Evolutionary conservation across 1,284 basidiomycete species (phyloP).

Genomic region (Cryptococcus hybrid): DNA sequence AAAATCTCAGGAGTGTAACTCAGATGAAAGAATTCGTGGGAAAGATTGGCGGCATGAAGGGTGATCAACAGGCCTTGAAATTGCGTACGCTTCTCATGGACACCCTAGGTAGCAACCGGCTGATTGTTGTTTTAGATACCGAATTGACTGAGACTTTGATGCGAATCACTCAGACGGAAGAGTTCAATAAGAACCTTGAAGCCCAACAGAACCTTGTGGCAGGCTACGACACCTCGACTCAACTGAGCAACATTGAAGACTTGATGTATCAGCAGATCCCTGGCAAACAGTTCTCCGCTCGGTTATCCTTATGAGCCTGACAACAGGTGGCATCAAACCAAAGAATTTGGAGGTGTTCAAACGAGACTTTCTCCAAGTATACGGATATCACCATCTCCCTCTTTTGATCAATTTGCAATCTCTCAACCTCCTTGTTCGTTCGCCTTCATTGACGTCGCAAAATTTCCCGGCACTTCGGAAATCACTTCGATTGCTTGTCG

Average conservation of each 20-base stretch:
- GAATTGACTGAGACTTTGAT: slow-evolving; percentile 89
- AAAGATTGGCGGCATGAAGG: slow-evolving; percentile 85
- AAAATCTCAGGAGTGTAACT: slow-evolving; percentile 50
- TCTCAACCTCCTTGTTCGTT: slow-evolving; percentile 60
- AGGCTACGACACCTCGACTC: slow-evolving; percentile 74
- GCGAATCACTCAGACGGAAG: slow-evolving; percentile 76
- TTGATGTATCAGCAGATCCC: slow-evolving; percentile 76
- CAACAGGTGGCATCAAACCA: slow-evolving; percentile 78
- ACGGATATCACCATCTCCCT: slow-evolving; percentile 87
- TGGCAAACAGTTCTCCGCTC: slow-evolving; percentile 74
- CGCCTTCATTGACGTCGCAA: slow-evolving; percentile 40
- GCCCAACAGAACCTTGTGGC: slow-evolving; percentile 96
- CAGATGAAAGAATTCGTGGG: slow-evolving; percentile 95
- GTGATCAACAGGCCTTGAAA: slow-evolving; percentile 82
- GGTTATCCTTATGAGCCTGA: slow-evolving; percentile 80
- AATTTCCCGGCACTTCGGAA: slow-evolving; percentile 74
- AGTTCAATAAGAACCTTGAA: slow-evolving; percentile 89
- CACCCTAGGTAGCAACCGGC: not conserved
- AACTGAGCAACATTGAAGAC: slow-evolving; percentile 79
- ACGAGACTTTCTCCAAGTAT: slow-evolving; percentile 86
- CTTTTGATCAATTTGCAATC: slow-evolving; percentile 76
- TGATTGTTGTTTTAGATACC: slow-evolving; percentile 64
- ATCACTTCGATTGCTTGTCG: slow-evolving; percentile 84
- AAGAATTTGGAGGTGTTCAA: slow-evolving; percentile 86
- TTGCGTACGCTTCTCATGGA: slow-evolving; percentile 63